A percentile compares a stretch with the other conserved stretches of the same genome.
phyloP scores from a whole-genome alignment of 208 protist genomes.

The Leishmania aethiopica region DNA sequence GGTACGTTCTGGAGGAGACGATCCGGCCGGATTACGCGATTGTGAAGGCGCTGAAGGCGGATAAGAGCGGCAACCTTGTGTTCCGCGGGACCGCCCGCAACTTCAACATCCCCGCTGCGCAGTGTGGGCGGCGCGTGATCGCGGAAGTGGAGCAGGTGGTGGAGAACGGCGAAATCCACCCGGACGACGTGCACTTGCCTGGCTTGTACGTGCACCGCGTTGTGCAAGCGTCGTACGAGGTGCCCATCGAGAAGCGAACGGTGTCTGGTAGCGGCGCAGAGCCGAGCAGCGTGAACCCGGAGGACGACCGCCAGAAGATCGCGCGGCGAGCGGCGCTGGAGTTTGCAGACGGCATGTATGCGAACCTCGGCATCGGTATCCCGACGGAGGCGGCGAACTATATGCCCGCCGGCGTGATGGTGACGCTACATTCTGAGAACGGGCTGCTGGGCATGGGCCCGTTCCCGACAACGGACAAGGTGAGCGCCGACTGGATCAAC shows the following conservation, averaged over 20 bases:
- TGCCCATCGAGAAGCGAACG: conserved; percentile 59
- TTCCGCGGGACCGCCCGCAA: conserved; percentile 94
- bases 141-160: conserved; percentile 97
- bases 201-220: conserved; percentile 95
- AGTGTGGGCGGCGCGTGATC: conserved; percentile 91
- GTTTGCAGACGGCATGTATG: conserved; percentile 96
- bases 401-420: conserved; percentile 76
- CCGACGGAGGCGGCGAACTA: conserved; percentile 95
- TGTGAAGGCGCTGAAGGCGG: conserved; percentile 95
- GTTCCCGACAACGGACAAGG: conserved; percentile 86
- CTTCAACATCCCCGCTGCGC: conserved; percentile 94
- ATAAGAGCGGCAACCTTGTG: conserved; percentile 82
- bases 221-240: conserved; percentile 69
- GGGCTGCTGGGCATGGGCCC: conserved; percentile 94
- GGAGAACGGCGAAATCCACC: conserved; percentile 90
- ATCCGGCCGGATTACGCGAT: conserved; percentile 94
- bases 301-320: conserved; percentile 86
- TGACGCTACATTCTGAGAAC: conserved; percentile 94
- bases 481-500: conserved; percentile 96
- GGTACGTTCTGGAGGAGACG: conserved; percentile 93
- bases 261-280: conserved; percentile 31
- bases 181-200: conserved; percentile 95
- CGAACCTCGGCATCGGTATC: conserved; percentile 97
- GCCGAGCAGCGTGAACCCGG: conserved; percentile 44
- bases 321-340: conserved; percentile 94